Evolutionary conservation across 768 basidiomycete genomes (phyloP).

Genomic region (Brasilioporus rufonigricans): DNA sequence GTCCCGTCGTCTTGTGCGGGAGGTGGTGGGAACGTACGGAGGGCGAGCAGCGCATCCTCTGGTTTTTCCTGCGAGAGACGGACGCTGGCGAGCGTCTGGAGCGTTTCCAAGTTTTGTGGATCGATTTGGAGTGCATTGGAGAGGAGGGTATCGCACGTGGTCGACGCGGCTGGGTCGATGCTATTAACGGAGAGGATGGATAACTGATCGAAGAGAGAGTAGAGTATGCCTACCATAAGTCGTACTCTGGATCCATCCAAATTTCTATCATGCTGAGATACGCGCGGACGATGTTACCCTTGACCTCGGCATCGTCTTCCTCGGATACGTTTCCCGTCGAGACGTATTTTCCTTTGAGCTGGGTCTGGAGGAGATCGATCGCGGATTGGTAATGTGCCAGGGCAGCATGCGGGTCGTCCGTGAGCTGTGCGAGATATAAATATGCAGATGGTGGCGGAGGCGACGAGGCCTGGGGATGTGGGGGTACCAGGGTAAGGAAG

Average conservation of each 20-base stretch:
- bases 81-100: slow-evolving; percentile 80
- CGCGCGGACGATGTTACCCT: slow-evolving; percentile 69
- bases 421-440: slow-evolving; percentile 86
- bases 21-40: slow-evolving; percentile 19
- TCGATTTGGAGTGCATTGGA: slow-evolving; percentile 69
- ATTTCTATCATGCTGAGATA: slow-evolving; percentile 90
- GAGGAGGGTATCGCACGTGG: slow-evolving; percentile 77
- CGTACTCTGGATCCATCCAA: slow-evolving; percentile 91
- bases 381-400: slow-evolving; percentile 80
- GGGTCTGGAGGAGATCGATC: slow-evolving; percentile 61
- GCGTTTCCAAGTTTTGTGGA: slow-evolving; percentile 73
- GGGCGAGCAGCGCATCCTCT: slow-evolving; percentile 66
- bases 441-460: slow-evolving; percentile 73
- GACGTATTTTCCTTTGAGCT: slow-evolving; percentile 74
- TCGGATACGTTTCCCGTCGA: slow-evolving; percentile 35
- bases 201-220: neutral
- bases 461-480: slow-evolving; percentile 55
- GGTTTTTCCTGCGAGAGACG: slow-evolving; percentile 83
- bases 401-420: slow-evolving; percentile 68
- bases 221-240: slow-evolving; percentile 65
- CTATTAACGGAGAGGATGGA: slow-evolving; percentile 37
- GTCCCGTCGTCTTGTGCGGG: neutral
- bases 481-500: slow-evolving; percentile 59
- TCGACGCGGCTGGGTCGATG: slow-evolving; percentile 78
- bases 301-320: slow-evolving; percentile 45